These are phyloP conservation scores for Raffaelea albimanens DNA, from an alignment of 2,329 filamentous ascomycete genomes.

Conservation along the genomic window DNA sequence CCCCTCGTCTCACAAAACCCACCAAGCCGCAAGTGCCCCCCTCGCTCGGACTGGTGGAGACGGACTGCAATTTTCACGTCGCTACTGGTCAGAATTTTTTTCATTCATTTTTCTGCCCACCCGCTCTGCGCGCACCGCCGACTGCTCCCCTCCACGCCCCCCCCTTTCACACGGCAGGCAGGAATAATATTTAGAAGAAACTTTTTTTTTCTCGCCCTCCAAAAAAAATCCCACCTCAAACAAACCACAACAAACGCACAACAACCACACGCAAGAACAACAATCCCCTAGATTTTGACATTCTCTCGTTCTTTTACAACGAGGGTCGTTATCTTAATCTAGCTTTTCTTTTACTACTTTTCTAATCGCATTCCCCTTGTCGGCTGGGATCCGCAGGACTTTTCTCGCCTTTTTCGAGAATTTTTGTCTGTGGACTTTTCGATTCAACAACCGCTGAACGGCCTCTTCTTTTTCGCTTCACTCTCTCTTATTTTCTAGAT, in stretches of 20 bases:
- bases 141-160: no score
- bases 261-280: neutral
- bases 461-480: conserved; percentile 21
- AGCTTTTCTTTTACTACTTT: conserved; percentile 2
- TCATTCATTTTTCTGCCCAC: conserved; percentile 1
- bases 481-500: conserved; percentile 42
- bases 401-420: conserved; percentile 14
- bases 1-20: no score
- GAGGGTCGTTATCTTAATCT: conserved; percentile 1
- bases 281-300: conserved; percentile 6
- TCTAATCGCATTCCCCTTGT: conserved; percentile 5
- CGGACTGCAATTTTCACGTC: neutral
- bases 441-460: no score
- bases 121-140: neutral
- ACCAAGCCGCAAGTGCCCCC: neutral
- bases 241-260: conserved; percentile 3
- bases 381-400: conserved; percentile 20
- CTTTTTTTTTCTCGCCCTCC: conserved; percentile 5
- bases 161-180: no score
- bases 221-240: conserved; percentile 6
- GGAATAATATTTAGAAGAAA: conserved; percentile 4
- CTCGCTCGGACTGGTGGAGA: neutral
- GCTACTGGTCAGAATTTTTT: conserved; percentile 3
- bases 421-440: conserved; percentile 19
- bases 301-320: conserved; percentile 8